These are phyloP conservation scores for Houttuynia cordata DNA, from an alignment of 164 flowering plant genomes.

Conservation along the genomic window DNA sequence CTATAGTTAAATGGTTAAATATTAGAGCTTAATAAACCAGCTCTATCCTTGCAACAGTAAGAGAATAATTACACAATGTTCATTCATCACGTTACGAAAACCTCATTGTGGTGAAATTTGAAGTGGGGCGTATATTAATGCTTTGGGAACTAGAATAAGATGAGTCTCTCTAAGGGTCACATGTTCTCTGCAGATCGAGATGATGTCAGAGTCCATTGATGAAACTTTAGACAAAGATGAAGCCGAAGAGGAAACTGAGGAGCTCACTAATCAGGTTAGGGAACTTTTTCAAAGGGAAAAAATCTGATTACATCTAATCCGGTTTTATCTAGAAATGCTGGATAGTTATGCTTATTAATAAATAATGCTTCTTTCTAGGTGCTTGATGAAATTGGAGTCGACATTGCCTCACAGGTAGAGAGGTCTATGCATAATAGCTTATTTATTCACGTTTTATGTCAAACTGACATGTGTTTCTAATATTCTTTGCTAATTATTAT, in stretches of 20 bases:
- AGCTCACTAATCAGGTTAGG: slow-evolving; percentile 76
- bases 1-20: too few relatives aligned
- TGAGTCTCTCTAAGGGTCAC: too few relatives aligned
- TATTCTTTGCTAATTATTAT: not conserved
- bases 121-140: too few relatives aligned
- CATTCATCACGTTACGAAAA: too few relatives aligned
- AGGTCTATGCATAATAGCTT: not conserved
- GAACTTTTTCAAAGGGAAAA: not conserved
- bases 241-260: slow-evolving; percentile 95
- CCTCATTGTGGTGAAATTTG: too few relatives aligned
- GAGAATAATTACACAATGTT: too few relatives aligned
- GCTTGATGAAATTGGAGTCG: slow-evolving; percentile 92
- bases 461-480: too few relatives aligned
- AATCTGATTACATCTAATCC: too few relatives aligned
- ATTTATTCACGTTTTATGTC: not conserved
- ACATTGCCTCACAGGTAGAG: slow-evolving; percentile 88
- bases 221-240: slow-evolving; percentile 88
- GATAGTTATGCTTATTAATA: not conserved
- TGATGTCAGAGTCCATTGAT: slow-evolving; percentile 91
- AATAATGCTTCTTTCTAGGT: slow-evolving; percentile 30
- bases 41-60: too few relatives aligned
- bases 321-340: too few relatives aligned
- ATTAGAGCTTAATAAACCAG: too few relatives aligned
- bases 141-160: too few relatives aligned
- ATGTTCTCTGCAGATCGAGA: slow-evolving; percentile 49